Evolutionary conservation across 176 grass and related monocot species (phyloP).

Genomic region (Guadua angustifolia): DNA sequence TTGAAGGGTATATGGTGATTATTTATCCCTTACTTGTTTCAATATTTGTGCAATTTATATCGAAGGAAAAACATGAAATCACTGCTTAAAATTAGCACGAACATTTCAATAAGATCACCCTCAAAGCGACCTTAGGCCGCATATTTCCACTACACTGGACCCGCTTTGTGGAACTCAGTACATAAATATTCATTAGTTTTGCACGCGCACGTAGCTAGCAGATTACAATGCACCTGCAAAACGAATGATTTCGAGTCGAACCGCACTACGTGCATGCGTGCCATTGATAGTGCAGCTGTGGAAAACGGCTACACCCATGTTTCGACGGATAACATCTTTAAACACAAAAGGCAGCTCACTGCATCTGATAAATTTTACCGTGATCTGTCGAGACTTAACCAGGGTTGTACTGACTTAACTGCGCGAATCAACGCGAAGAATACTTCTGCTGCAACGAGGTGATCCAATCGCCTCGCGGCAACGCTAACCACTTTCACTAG

Average conservation of each 20-base stretch:
- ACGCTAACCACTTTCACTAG: not conserved
- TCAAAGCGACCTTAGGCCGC: too few relatives aligned
- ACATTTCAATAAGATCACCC: too few relatives aligned
- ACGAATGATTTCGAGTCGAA: conserved; percentile 5
- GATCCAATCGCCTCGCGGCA: not conserved
- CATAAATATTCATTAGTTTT: not conserved
- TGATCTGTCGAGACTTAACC: not conserved
- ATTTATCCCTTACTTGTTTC: too few relatives aligned
- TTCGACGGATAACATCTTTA: not conserved
- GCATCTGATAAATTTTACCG: not conserved
- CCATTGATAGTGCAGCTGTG: not conserved
- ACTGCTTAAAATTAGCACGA: too few relatives aligned
- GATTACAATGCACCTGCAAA: conserved; percentile 6
- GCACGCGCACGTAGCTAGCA: not conserved
- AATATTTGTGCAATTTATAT: too few relatives aligned
- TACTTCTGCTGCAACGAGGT: not conserved
- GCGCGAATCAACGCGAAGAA: not conserved
- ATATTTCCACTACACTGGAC: not conserved
- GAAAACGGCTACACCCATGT: not conserved
- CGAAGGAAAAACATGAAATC: too few relatives aligned
- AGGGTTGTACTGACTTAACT: not conserved
- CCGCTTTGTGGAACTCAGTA: not conserved
- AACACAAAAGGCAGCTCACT: not conserved
- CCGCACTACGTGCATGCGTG: conserved; percentile 35
- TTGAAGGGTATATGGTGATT: too few relatives aligned